phyloP scores from a whole-genome alignment of 345 rosid genomes.

The Populus simonii region DNA sequence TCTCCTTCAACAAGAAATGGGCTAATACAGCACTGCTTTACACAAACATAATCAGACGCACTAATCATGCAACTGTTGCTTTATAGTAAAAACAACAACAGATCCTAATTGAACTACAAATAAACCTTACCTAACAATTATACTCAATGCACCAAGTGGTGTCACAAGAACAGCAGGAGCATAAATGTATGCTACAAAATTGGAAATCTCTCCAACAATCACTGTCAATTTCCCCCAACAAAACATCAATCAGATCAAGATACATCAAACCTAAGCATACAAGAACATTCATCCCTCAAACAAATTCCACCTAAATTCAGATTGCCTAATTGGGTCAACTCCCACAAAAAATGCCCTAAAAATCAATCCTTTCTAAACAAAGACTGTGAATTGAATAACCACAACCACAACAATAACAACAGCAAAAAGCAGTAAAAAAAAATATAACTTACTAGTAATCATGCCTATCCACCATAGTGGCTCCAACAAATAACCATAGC shows the following conservation, averaged over 20 bases:
- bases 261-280: neutral
- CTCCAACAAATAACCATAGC: slow-evolving; percentile 73
- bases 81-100: neutral
- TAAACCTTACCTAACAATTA: slow-evolving; percentile 58
- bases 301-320: neutral
- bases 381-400: neutral
- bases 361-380: neutral
- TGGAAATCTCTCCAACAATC: slow-evolving; percentile 72
- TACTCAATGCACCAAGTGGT: slow-evolving; percentile 73
- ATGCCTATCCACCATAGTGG: slow-evolving; percentile 89
- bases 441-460: slow-evolving; percentile 60
- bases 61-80: neutral
- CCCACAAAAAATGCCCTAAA: neutral
- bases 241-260: neutral
- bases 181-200: slow-evolving; percentile 63
- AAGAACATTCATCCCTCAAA: neutral
- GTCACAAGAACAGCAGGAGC: slow-evolving; percentile 85
- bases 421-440: neutral
- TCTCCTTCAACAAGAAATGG: slow-evolving; percentile 66
- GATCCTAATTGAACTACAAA: neutral
- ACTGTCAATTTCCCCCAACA: slow-evolving; percentile 33
- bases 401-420: neutral
- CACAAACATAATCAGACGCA: slow-evolving; percentile 23
- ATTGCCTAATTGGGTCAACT: neutral
- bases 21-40: slow-evolving; percentile 66